Evolutionary conservation across 331 rosid species (phyloP).

Genomic region (Pyracantha coccinea): DNA sequence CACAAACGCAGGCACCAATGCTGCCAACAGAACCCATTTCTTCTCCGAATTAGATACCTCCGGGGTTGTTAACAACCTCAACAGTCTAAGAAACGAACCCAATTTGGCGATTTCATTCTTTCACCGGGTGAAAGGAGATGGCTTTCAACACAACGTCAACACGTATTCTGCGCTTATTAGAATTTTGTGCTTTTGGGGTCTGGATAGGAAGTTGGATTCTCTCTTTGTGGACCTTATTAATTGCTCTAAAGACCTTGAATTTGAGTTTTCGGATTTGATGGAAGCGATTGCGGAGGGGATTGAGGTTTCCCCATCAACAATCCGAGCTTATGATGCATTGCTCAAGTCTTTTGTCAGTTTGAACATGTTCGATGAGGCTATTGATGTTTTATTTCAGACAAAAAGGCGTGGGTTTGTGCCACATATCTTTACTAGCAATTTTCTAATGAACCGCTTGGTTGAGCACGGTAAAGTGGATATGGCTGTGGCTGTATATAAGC

Average conservation of each 20-base stretch:
- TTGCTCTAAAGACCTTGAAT: constrained; percentile 14
- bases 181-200: constrained; percentile 49
- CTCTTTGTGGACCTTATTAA: constrained; percentile 46
- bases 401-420: constrained; percentile 47
- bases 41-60: constrained; percentile 13
- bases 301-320: constrained; percentile 9
- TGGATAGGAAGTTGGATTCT: constrained; percentile 42
- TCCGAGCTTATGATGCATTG: constrained; percentile 41
- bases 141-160: constrained; percentile 34
- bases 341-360: constrained; percentile 53
- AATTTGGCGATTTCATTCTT: constrained; percentile 39
- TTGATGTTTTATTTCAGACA: constrained; percentile 41
- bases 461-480: constrained; percentile 30
- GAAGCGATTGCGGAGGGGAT: constrained; percentile 23
- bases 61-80: constrained; percentile 30
- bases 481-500: constrained; percentile 39
- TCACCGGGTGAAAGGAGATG: constrained; percentile 22
- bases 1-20: not conserved
- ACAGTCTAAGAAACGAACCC: constrained; percentile 32
- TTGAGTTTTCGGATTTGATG: constrained; percentile 34
- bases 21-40: not conserved
- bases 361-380: constrained; percentile 59
- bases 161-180: constrained; percentile 44
- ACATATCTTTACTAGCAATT: constrained; percentile 49
- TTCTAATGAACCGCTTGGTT: constrained; percentile 57